Conservation (phyloP, 306 rosid species). For the Lathyrus tuberosus region DNA sequence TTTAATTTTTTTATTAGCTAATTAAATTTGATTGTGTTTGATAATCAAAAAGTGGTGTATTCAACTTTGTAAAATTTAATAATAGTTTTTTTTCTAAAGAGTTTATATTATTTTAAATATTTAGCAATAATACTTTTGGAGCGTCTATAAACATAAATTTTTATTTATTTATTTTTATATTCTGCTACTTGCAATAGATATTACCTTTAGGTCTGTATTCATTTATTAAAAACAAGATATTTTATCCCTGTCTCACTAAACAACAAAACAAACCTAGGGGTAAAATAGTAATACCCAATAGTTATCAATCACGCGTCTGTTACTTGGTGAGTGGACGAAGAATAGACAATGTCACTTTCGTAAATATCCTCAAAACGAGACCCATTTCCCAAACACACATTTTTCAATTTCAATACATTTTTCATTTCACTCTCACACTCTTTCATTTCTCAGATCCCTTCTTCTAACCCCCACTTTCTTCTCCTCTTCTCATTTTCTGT, state of each 20-base stretch:
- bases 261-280: neutral
- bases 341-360: constrained; percentile 1
- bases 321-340: neutral
- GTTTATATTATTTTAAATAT: no score
- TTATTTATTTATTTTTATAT: no score
- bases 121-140: no score
- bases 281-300: neutral
- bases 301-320: neutral
- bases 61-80: no score
- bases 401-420: neutral
- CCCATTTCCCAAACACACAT: neutral
- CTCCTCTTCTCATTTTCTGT: neutral
- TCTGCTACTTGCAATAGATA: neutral
- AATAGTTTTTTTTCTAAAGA: no score
- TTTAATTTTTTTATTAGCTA: no score
- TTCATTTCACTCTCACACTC: neutral
- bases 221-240: neutral
- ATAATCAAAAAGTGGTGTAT: no score
- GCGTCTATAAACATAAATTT: no score
- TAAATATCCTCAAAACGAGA: neutral
- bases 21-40: no score
- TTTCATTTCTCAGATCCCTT: neutral
- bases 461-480: neutral
- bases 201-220: no score
- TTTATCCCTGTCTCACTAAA: neutral